A percentile compares a stretch with the other conserved stretches of the same genome.
phyloP scores from a whole-genome alignment of 179 eudicot species.

The Camellia oleifera region DNA sequence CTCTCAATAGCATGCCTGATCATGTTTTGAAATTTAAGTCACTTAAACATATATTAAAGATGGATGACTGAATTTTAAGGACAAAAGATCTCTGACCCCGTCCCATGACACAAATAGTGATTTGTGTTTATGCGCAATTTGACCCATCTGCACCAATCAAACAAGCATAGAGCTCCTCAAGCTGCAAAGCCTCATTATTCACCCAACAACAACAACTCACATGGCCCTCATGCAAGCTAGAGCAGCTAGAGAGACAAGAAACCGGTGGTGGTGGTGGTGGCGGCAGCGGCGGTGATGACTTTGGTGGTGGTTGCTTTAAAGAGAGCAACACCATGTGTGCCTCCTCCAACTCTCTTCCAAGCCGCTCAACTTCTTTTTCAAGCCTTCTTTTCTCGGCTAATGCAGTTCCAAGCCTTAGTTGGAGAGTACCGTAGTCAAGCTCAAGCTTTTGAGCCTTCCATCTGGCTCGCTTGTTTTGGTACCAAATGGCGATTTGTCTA shows the following conservation, averaged over 20 bases:
- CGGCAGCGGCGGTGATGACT: background rate
- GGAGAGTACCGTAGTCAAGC: conserved; percentile 35
- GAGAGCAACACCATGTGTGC: conserved; percentile 14
- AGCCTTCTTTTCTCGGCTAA: conserved; percentile 36
- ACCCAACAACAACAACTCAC: conserved; percentile 23
- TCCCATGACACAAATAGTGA: too few relatives aligned
- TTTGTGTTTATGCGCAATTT: background rate
- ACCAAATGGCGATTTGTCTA: conserved; percentile 49
- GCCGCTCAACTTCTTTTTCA: conserved; percentile 38
- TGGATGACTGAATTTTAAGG: too few relatives aligned
- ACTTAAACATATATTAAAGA: too few relatives aligned
- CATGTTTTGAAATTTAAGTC: too few relatives aligned
- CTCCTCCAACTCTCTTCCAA: conserved; percentile 28
- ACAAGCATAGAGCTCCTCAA: conserved; percentile 34
- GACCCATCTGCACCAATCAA: conserved; percentile 20
- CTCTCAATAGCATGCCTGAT: too few relatives aligned
- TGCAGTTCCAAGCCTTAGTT: conserved; percentile 29
- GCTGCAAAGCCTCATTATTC: conserved; percentile 20
- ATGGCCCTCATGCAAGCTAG: conserved; percentile 26
- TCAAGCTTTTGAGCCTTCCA: conserved; percentile 48
- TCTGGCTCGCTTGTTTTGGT: conserved; percentile 55
- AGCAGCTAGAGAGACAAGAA: conserved; percentile 29
- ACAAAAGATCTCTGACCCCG: too few relatives aligned
- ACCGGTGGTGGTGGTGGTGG: conserved; percentile 1
- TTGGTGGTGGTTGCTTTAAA: background rate